phyloP scores from a whole-genome alignment of 2,329 filamentous ascomycete genomes.

The Sporothrix curviconia region DNA sequence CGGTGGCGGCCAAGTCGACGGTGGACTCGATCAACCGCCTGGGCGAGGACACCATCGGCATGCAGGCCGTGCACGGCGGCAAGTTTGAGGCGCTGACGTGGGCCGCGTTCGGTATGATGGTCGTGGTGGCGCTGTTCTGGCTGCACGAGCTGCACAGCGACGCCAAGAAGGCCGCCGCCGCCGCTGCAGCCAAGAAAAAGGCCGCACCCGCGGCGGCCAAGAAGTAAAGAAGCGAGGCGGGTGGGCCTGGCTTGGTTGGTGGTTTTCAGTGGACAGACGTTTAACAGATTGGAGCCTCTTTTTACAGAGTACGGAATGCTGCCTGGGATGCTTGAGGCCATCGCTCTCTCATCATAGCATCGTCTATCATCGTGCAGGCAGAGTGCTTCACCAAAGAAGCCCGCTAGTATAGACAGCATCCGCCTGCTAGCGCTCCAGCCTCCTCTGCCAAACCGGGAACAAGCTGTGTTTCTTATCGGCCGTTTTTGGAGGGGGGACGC shows the following conservation, averaged over 20 bases:
- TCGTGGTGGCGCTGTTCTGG: slow-evolving; percentile 37
- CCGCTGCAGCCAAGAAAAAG: slow-evolving; percentile 10
- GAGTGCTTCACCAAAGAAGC: too few species aligned
- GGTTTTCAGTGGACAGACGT: neutral
- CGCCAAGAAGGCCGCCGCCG: slow-evolving; percentile 23
- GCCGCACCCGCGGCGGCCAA: neutral
- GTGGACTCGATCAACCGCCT: slow-evolving; percentile 21
- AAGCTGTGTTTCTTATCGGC: too few species aligned
- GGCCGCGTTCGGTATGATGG: slow-evolving; percentile 42
- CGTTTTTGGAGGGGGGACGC: too few species aligned
- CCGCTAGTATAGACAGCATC: too few species aligned
- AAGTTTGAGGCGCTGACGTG: slow-evolving; percentile 42
- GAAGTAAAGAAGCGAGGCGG: slow-evolving; percentile 1
- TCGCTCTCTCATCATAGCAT: too few species aligned
- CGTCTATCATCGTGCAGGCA: too few species aligned
- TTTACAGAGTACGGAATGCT: too few species aligned
- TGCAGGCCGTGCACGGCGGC: slow-evolving; percentile 36
- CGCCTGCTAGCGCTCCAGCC: too few species aligned
- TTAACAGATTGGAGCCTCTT: too few species aligned
- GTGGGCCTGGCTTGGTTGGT: too few species aligned
- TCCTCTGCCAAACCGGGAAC: too few species aligned
- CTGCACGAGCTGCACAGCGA: slow-evolving; percentile 26
- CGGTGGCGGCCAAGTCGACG: slow-evolving; percentile 11
- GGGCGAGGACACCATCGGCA: slow-evolving; percentile 36
- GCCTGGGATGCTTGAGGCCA: too few species aligned